A percentile compares a stretch with the other conserved stretches of the same genome.
Conservation (phyloP, 2,329 filamentous ascomycete genomes). For the Cordyceps cicadae region DNA sequence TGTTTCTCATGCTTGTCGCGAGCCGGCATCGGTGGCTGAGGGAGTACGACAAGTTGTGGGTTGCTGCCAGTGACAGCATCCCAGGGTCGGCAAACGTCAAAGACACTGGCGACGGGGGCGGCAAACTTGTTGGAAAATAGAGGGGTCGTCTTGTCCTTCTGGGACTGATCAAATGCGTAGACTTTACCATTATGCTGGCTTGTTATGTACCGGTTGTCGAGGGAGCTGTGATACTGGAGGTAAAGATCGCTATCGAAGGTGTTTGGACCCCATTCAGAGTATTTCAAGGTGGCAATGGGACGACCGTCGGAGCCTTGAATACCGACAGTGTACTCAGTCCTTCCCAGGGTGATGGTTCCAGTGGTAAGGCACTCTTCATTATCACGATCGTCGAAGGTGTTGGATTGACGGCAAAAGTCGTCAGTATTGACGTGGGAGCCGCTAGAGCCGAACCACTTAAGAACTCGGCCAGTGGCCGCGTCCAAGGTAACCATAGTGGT, state of each 20-base stretch:
- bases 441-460: constrained; percentile 75
- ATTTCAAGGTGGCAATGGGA: constrained; percentile 80
- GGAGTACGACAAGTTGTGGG: constrained; percentile 72
- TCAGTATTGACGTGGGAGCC: constrained; percentile 61
- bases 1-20: constrained; percentile 41
- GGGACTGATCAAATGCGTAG: constrained; percentile 66
- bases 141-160: constrained; percentile 40
- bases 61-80: constrained; percentile 55
- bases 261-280: constrained; percentile 92
- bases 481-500: constrained; percentile 85
- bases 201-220: constrained; percentile 85
- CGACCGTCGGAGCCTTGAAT: constrained; percentile 70
- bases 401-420: constrained; percentile 66
- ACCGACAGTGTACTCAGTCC: constrained; percentile 81
- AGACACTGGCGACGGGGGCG: constrained; percentile 77
- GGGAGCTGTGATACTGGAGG: constrained; percentile 68
- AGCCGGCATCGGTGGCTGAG: constrained; percentile 66
- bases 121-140: constrained; percentile 62
- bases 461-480: constrained; percentile 70
- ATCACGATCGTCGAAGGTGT: constrained; percentile 56
- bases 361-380: constrained; percentile 70
- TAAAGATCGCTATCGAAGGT: constrained; percentile 82
- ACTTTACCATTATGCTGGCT: constrained; percentile 78
- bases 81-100: constrained; percentile 73
- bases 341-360: constrained; percentile 73